Conservation (phyloP, 2,329 filamentous ascomycete genomes). For the Fusarium oxysporum region DNA sequence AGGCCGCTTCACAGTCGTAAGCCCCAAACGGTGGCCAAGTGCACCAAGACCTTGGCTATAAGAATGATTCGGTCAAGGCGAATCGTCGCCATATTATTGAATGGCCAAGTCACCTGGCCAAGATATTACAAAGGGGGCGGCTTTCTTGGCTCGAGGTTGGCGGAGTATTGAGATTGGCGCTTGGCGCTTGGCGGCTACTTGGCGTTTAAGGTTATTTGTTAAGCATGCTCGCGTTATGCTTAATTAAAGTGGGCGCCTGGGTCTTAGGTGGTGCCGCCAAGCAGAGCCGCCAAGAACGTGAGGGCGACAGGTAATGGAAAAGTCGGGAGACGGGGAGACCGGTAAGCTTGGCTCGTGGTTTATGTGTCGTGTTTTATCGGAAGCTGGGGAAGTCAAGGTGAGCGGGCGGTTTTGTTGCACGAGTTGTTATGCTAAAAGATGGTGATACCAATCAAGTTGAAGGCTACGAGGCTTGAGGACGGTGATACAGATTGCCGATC, state of each 20-base stretch:
- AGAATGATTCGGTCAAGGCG: background rate
- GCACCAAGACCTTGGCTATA: conserved; percentile 29
- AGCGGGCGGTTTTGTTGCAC: background rate
- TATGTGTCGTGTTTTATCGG: background rate
- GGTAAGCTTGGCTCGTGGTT: background rate
- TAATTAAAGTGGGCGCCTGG: background rate
- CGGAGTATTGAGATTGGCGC: conserved; percentile 21
- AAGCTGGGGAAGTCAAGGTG: background rate
- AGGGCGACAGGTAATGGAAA: background rate
- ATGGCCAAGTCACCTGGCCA: background rate
- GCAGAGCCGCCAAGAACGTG: background rate
- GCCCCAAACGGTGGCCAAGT: conserved; percentile 18
- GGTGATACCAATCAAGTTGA: background rate
- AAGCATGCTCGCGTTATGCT: conserved; percentile 28
- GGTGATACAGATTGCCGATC: background rate
- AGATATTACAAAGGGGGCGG: conserved; percentile 5
- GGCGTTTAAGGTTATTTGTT: conserved; percentile 31
- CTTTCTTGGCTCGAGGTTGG: conserved; percentile 19
- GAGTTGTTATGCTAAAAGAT: background rate
- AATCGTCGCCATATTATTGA: background rate
- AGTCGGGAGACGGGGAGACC: background rate
- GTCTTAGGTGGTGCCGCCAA: conserved; percentile 10
- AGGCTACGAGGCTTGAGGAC: background rate
- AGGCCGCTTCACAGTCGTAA: background rate
- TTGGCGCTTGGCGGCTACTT: conserved; percentile 39